Conservation (phyloP, 352 stramenopile genomes). For the Halophytophthora polymorphica region DNA sequence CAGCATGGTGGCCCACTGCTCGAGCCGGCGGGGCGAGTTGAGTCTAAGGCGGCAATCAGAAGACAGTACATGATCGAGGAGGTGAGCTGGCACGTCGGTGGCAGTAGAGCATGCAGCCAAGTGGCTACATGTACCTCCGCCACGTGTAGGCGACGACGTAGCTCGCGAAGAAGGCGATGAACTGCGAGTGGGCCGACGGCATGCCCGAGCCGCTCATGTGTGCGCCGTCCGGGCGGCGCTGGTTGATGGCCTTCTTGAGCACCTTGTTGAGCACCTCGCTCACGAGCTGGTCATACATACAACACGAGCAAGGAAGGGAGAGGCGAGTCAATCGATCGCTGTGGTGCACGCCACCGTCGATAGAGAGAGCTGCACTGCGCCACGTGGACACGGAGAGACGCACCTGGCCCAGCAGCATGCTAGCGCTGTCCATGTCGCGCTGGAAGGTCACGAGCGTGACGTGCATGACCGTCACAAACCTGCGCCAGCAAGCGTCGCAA, state of each 20-base stretch:
- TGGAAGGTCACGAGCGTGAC: constrained; percentile 73
- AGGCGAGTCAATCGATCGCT: too few relatives aligned
- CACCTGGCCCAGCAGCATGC: constrained; percentile 71
- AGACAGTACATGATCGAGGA: too few relatives aligned
- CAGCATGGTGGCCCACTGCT: constrained; percentile 64
- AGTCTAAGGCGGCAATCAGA: constrained; percentile 26
- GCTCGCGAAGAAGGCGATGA: constrained; percentile 74
- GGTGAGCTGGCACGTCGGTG: too few relatives aligned
- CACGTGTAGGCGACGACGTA: constrained; percentile 73
- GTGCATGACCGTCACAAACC: constrained; percentile 86
- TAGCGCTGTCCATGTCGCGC: constrained; percentile 73
- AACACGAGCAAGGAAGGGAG: not conserved
- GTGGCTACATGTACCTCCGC: constrained; percentile 34
- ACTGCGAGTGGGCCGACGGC: constrained; percentile 81
- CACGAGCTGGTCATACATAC: constrained; percentile 34
- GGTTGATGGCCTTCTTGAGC: constrained; percentile 72
- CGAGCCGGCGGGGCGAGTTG: constrained; percentile 45
- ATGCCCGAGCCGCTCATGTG: constrained; percentile 67
- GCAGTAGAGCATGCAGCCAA: constrained; percentile 1
- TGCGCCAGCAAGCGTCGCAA: constrained; percentile 15
- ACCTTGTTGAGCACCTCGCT: constrained; percentile 78
- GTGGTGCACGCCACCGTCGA: too few relatives aligned
- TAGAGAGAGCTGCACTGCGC: too few relatives aligned
- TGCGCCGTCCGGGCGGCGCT: constrained; percentile 61
- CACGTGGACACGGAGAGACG: not conserved